Base-by-base conservation (phyloP, 768 basidiomycete species). In the Serendipita sp. region DNA sequence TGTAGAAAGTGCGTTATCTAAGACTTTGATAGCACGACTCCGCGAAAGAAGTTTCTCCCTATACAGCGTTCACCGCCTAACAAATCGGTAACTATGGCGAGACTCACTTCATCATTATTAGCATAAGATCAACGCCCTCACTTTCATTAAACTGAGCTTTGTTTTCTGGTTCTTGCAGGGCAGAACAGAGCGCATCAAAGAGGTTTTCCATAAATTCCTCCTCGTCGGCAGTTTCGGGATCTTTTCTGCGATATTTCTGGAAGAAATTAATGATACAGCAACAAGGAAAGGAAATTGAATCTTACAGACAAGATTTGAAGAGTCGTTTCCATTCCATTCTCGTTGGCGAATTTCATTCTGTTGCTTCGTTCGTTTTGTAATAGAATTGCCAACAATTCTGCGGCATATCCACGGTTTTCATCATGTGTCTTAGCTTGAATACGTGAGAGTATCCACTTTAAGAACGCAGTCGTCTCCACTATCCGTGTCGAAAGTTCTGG, bases 121-220 rank as follows among this genome's bases (percentile, higher is more conserved):
- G 81, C 93, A 98, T 97, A 38, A 99, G 80, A 70, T 99, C 96
- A 13, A 92, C 84, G 1, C 96, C 96, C 73, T 99, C 96, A 18
- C 86, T 86, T 8, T 85, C 82, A n/a, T 92, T 75, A 75, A 99
- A 98, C 2, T 84, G 74, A 16, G 79, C 73, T 74, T 97, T 98
- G 72, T 88, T 83, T 54, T 84, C 78, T 13, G 85, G 78, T 73
- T 95, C 93, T 38, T 78, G 82, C 28, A 98, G 78, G 0, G 86
- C 81, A 0, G 93, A 94, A 72, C 96, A 98, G 28, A 99, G 74
- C 0, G 85, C 74, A 72, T 97, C 90, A 71, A 98, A 98, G 2
- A 91, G 70, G 73, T 99, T 98, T 72, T 98, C 96, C 93, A 98
- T 94, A 74, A 92, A 98, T 73, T 99, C 96, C 3, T 84, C 79